These are phyloP conservation scores for Trypanosomatidae sp. DNA, from an alignment of 208 protist species.

Conservation along the genomic window DNA sequence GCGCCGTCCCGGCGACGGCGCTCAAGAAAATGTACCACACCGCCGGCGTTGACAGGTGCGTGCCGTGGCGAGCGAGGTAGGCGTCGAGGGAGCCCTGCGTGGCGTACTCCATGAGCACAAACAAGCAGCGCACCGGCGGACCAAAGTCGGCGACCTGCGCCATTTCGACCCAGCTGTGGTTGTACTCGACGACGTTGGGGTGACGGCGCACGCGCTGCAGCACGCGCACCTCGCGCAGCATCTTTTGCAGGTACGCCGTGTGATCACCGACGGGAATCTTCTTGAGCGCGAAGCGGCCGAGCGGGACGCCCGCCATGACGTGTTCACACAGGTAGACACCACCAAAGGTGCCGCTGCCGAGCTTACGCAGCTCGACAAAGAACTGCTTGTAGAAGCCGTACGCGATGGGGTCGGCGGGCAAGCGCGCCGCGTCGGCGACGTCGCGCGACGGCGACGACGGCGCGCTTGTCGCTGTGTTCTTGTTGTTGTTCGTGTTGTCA, in stretches of 20 bases:
- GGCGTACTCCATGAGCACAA: slow-evolving; percentile 88
- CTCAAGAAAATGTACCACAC: slow-evolving; percentile 88
- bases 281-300: slow-evolving; percentile 83
- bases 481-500: no score
- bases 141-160: slow-evolving; percentile 80
- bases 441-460: no score
- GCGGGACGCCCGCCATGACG: slow-evolving; percentile 58
- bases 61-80: slow-evolving; percentile 61
- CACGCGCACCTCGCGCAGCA: slow-evolving; percentile 74
- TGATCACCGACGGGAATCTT: slow-evolving; percentile 86
- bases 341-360: slow-evolving; percentile 75
- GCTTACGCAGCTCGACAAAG: slow-evolving; percentile 73
- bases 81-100: slow-evolving; percentile 67
- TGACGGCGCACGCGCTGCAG: slow-evolving; percentile 72
- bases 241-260: slow-evolving; percentile 54
- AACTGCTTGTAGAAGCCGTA: slow-evolving; percentile 72
- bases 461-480: background rate
- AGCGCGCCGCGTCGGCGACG: background rate
- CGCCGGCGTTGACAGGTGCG: slow-evolving; percentile 49
- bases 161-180: slow-evolving; percentile 82
- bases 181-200: slow-evolving; percentile 86
- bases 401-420: background rate
- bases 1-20: slow-evolving; percentile 55
- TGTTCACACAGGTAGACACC: slow-evolving; percentile 82
- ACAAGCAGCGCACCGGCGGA: slow-evolving; percentile 76